These are phyloP conservation scores for Verticillium longisporum DNA, from an alignment of 2,329 filamentous ascomycete species.

Conservation along the genomic window DNA sequence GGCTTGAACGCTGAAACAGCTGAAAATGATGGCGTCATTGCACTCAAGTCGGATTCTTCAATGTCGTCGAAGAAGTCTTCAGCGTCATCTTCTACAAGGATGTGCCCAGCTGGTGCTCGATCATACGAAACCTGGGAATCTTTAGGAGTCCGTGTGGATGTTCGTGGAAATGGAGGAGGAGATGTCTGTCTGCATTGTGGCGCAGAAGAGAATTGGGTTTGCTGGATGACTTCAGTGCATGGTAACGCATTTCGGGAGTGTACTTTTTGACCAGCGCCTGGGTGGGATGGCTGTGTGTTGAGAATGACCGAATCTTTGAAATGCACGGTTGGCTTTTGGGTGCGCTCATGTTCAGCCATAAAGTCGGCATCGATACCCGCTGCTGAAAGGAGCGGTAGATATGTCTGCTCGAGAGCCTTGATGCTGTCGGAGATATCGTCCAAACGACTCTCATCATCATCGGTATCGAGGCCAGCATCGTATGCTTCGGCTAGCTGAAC, in stretches of 20 bases:
- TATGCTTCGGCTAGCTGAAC: constrained; percentile 43
- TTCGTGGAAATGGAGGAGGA: constrained; percentile 13
- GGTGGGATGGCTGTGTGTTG: constrained; percentile 14
- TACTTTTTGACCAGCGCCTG: constrained; percentile 10
- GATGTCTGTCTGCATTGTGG: constrained; percentile 8
- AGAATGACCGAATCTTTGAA: constrained; percentile 15
- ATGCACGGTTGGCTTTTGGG: neutral
- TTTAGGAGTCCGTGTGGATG: neutral
- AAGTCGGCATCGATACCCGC: constrained; percentile 38
- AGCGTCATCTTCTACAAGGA: constrained; percentile 16
- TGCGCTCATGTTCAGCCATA: constrained; percentile 19
- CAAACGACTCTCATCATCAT: constrained; percentile 41
- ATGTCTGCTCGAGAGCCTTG: constrained; percentile 26
- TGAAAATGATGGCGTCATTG: neutral
- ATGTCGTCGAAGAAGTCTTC: constrained; percentile 20
- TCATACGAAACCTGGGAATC: neutral
- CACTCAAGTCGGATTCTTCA: constrained; percentile 8
- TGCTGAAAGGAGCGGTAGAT: constrained; percentile 33
- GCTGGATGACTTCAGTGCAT: constrained; percentile 40
- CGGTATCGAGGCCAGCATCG: constrained; percentile 41
- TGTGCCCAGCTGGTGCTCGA: neutral
- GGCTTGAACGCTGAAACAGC: neutral
- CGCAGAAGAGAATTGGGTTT: constrained; percentile 37
- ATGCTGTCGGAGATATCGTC: constrained; percentile 40
- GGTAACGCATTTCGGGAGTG: neutral